Evolutionary conservation across 768 basidiomycete species (phyloP).

Genomic region (Mycena rebaudengoi): DNA sequence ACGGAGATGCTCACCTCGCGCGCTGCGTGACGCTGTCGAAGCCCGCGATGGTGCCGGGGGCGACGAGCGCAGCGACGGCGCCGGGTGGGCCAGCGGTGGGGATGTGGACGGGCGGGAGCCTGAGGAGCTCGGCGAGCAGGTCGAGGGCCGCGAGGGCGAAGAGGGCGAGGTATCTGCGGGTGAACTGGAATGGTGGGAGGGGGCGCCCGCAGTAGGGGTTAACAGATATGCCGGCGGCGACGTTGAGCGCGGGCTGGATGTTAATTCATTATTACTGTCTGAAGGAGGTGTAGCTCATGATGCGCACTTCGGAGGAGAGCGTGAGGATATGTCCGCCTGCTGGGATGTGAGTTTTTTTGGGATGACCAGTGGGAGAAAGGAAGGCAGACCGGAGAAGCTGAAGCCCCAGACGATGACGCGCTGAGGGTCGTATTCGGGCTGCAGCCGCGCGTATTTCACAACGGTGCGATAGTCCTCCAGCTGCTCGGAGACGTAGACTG

Average conservation of each 20-base stretch:
- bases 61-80: constrained; percentile 25
- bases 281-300: too few relatives aligned
- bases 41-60: constrained; percentile 29
- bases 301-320: constrained; percentile 39
- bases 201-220: constrained; percentile 39
- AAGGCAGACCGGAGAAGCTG: constrained; percentile 33
- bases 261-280: not conserved
- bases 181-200: constrained; percentile 14
- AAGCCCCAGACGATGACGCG: constrained; percentile 45
- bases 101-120: constrained; percentile 36
- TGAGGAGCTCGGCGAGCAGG: constrained; percentile 31
- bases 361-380: not conserved
- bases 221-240: constrained; percentile 35
- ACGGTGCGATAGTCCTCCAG: constrained; percentile 48
- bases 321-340: constrained; percentile 41
- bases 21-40: constrained; percentile 17
- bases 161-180: constrained; percentile 26
- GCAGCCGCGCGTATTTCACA: constrained; percentile 41
- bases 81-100: constrained; percentile 31
- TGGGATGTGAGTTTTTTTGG: not conserved
- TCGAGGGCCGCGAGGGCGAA: constrained; percentile 33
- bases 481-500: constrained; percentile 38
- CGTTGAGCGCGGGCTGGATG: constrained; percentile 32
- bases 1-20: constrained; percentile 18
- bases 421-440: constrained; percentile 40